A percentile compares a stretch with the other conserved stretches of the same genome.
phyloP scores from a whole-genome alignment of 2,329 filamentous ascomycete species.

The Fusarium coicis region DNA sequence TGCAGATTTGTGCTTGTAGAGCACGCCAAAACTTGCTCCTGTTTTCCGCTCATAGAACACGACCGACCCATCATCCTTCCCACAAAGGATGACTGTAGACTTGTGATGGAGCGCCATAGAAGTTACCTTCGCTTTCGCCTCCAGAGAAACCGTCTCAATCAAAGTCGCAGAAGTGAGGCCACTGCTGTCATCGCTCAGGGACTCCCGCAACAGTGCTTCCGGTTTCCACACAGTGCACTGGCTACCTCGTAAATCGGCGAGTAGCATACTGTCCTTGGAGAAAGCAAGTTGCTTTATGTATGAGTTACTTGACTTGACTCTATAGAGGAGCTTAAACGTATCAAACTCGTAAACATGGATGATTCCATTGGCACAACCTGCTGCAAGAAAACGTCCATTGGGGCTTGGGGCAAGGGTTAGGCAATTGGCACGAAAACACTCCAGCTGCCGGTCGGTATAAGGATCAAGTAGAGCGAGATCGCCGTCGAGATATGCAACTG shows the following conservation, averaged over 20 bases:
- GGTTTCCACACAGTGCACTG: constrained; percentile 54
- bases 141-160: constrained; percentile 38
- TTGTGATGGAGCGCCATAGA: constrained; percentile 43
- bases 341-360: constrained; percentile 47
- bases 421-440: constrained; percentile 43
- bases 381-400: constrained; percentile 46
- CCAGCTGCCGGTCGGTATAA: constrained; percentile 39
- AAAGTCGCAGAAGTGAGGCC: constrained; percentile 33
- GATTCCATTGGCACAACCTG: constrained; percentile 35
- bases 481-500: constrained; percentile 47
- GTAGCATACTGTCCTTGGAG: constrained; percentile 45
- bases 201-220: constrained; percentile 40
- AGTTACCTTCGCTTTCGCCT: constrained; percentile 45
- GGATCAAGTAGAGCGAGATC: constrained; percentile 49
- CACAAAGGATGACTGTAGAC: constrained; percentile 47
- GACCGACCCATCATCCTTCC: constrained; percentile 51
- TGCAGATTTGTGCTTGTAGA: constrained; percentile 46
- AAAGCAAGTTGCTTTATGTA: constrained; percentile 49
- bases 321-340: constrained; percentile 40
- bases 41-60: constrained; percentile 42
- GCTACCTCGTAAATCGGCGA: constrained; percentile 49
- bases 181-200: constrained; percentile 43
- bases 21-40: constrained; percentile 28
- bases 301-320: constrained; percentile 20
- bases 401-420: constrained; percentile 47